Percentiles rank a stretch among this genome's conserved stretches.
These are phyloP conservation scores for Monilinia laxa DNA, from an alignment of 2,329 filamentous ascomycete species.

Conservation along the genomic window DNA sequence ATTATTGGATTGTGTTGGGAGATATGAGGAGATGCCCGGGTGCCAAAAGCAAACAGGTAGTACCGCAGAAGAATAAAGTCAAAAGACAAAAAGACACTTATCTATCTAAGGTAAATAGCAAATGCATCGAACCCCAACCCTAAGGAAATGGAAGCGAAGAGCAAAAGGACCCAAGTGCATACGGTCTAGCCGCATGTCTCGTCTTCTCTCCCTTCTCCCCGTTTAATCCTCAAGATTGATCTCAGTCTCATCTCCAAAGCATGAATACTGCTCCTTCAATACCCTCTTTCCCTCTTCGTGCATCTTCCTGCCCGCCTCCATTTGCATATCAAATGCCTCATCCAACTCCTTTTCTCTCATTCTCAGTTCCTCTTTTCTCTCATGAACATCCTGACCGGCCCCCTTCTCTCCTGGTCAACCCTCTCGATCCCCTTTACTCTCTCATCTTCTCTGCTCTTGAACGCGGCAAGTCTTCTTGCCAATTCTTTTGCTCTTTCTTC, in stretches of 20 bases:
- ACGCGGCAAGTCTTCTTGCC: too few species aligned
- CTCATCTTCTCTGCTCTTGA: too few species aligned
- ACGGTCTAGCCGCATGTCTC: background rate
- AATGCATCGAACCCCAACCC: background rate
- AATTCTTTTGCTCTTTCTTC: background rate
- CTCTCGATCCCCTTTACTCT: too few species aligned
- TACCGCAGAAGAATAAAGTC: too few species aligned
- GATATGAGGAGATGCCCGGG: too few species aligned
- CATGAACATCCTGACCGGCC: too few species aligned
- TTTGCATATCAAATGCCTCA: background rate
- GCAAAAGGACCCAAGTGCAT: background rate
- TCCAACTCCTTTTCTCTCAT: background rate
- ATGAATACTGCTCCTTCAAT: background rate
- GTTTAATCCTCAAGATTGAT: background rate
- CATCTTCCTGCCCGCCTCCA: background rate
- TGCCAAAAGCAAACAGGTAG: too few species aligned
- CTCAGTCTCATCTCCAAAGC: background rate
- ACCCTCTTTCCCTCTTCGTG: background rate
- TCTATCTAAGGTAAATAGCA: background rate
- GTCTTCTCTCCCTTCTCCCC: background rate
- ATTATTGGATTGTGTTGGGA: too few species aligned
- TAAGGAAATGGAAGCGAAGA: background rate
- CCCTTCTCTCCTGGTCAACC: background rate
- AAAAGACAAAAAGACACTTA: background rate
- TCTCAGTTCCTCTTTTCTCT: background rate